Evolutionary conservation across 2,329 filamentous ascomycete species (phyloP).

Genomic region (Stagonosporopsis chrysanthemi): DNA sequence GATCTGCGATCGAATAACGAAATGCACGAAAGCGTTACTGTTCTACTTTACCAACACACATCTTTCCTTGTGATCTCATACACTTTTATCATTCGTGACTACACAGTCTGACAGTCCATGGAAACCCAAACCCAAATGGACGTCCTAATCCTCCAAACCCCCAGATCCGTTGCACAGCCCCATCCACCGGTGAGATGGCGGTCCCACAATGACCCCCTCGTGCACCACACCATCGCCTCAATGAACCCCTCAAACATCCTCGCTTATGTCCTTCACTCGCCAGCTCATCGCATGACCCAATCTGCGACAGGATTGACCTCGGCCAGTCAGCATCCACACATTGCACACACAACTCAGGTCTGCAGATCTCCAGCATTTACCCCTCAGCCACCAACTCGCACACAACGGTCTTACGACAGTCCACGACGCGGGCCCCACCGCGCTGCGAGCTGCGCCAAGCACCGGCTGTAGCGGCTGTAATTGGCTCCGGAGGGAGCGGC

Average conservation of each 20-base stretch:
- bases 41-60: constrained; percentile 5
- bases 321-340: constrained; percentile 8
- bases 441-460: constrained; percentile 9
- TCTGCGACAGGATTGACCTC: neutral
- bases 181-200: constrained; percentile 5
- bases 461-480: constrained; percentile 3
- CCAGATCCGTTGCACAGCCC: constrained; percentile 1
- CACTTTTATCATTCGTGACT: neutral
- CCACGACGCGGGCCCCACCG: constrained; percentile 2
- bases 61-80: neutral
- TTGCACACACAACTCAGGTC: constrained; percentile 1
- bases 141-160: neutral
- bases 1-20: constrained; percentile 18
- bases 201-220: constrained; percentile 8
- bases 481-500: constrained; percentile 9
- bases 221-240: constrained; percentile 11
- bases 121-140: constrained; percentile 1
- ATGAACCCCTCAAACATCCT: constrained; percentile 7
- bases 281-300: constrained; percentile 1
- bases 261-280: constrained; percentile 15
- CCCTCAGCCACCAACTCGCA: constrained; percentile 14
- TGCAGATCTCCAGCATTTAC: constrained; percentile 11
- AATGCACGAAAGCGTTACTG: constrained; percentile 20
- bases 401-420: neutral
- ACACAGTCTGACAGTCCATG: neutral